Conservation (phyloP, 257 asterid species). For the Plantago elongata region DNA sequence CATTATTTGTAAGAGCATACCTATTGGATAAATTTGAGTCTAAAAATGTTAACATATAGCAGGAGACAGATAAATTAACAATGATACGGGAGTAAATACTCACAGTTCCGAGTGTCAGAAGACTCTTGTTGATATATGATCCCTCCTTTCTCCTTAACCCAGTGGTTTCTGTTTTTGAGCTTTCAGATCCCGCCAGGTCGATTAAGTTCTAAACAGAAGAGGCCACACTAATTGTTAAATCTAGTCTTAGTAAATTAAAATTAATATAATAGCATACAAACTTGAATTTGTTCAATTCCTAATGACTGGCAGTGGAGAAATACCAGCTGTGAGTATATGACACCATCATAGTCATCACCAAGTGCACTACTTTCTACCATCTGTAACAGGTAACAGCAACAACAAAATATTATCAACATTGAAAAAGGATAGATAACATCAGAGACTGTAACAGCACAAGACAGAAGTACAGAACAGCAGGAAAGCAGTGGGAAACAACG, state of each 20-base stretch:
- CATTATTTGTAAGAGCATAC: slow-evolving; percentile 2
- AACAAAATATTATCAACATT: slow-evolving; percentile 5
- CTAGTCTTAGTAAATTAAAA: slow-evolving; percentile 8
- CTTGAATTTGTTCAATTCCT: slow-evolving; percentile 11
- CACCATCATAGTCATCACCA: slow-evolving; percentile 97
- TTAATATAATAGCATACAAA: background rate
- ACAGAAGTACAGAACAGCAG: slow-evolving; percentile 8
- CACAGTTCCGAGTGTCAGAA: slow-evolving; percentile 97
- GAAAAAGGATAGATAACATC: slow-evolving; percentile 3
- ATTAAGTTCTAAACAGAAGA: slow-evolving; percentile 65
- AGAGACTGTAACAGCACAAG: slow-evolving; percentile 11
- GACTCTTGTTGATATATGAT: slow-evolving; percentile 94
- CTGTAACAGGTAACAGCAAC: slow-evolving; percentile 37
- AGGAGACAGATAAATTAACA: slow-evolving; percentile 2
- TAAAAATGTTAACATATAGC: background rate
- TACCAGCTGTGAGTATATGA: slow-evolving; percentile 95
- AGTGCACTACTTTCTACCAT: slow-evolving; percentile 96
- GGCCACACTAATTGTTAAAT: slow-evolving; percentile 13
- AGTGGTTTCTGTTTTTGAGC: slow-evolving; percentile 97
- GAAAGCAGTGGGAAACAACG: background rate
- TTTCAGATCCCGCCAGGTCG: slow-evolving; percentile 97
- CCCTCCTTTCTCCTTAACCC: slow-evolving; percentile 97
- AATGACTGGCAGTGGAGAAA: slow-evolving; percentile 20
- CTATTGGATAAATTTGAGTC: slow-evolving; percentile 5
- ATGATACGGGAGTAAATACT: slow-evolving; percentile 28